Conservation (phyloP, 2,329 filamentous ascomycete genomes). For the Fusarium veterinarium region DNA sequence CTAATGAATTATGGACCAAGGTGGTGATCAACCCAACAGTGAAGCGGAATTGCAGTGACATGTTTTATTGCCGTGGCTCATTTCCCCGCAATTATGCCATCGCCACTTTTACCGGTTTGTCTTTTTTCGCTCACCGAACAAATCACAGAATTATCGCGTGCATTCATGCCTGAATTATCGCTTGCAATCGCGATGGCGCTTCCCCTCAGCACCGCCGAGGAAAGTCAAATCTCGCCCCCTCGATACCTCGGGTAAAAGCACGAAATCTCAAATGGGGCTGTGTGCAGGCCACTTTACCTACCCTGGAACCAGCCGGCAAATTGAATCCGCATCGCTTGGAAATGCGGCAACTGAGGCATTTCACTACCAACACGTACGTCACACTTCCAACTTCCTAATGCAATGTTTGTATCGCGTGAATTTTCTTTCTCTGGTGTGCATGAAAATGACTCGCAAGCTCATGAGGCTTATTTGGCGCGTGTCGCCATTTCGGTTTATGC, state of each 20-base stretch:
- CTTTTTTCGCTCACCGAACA: not conserved
- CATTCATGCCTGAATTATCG: not conserved
- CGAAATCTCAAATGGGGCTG: not conserved
- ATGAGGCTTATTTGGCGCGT: not conserved
- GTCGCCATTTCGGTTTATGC: not conserved
- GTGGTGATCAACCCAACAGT: not conserved
- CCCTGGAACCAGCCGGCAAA: not conserved
- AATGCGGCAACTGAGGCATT: not conserved
- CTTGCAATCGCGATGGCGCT: not conserved
- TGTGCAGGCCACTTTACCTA: not conserved
- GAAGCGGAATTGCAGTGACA: not conserved
- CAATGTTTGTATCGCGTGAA: not conserved
- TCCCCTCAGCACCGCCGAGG: not conserved
- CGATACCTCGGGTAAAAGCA: not conserved
- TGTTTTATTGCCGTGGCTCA: not conserved
- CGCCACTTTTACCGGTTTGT: not conserved
- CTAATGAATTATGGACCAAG: constrained; percentile 10
- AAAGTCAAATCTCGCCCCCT: not conserved
- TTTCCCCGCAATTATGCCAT: not conserved
- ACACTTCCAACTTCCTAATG: not conserved
- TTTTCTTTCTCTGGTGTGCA: no score
- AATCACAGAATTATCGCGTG: not conserved
- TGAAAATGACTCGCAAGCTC: not conserved
- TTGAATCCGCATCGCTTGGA: not conserved
- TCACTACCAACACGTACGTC: not conserved